Conservation (phyloP, 2,329 filamentous ascomycete genomes). For the Bisporella sp. region DNA sequence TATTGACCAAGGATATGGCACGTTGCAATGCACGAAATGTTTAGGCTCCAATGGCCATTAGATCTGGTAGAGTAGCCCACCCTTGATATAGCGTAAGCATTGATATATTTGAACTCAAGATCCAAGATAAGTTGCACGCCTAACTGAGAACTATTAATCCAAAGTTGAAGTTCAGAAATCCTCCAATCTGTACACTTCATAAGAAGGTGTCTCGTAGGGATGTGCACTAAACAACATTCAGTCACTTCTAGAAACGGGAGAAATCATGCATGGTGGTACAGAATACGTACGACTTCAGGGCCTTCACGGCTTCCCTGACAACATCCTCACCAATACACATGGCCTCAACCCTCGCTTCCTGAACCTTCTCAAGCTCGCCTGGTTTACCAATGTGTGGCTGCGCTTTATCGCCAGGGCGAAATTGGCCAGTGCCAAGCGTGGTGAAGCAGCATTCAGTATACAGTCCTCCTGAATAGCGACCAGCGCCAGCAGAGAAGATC, state of each 20-base stretch:
- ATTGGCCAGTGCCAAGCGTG: slow-evolving; percentile 53
- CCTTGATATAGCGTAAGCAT: no score
- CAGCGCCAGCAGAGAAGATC: slow-evolving; percentile 50
- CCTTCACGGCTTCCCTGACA: slow-evolving; percentile 48
- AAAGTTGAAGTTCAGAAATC: slow-evolving; percentile 30
- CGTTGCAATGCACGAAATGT: no score
- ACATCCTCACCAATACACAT: slow-evolving; percentile 53
- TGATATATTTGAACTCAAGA: no score
- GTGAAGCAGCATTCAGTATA: slow-evolving; percentile 50
- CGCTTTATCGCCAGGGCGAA: slow-evolving; percentile 52
- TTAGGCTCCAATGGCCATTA: no score
- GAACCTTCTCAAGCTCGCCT: slow-evolving; percentile 49
- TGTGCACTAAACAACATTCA: slow-evolving; percentile 27
- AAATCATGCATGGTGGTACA: not conserved
- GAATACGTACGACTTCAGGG: slow-evolving; percentile 52
- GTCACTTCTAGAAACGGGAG: not conserved
- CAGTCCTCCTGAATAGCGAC: slow-evolving; percentile 39
- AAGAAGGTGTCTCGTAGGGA: slow-evolving; percentile 45
- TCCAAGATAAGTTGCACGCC: no score
- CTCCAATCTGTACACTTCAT: slow-evolving; percentile 42
- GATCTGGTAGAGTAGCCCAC: no score
- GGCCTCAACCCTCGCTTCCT: slow-evolving; percentile 57
- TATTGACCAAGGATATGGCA: no score
- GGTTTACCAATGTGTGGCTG: slow-evolving; percentile 55
- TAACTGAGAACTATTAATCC: no score